These are phyloP conservation scores for Hordeum pubiflorum DNA, from an alignment of 202 grass and related monocot species.

Conservation along the genomic window DNA sequence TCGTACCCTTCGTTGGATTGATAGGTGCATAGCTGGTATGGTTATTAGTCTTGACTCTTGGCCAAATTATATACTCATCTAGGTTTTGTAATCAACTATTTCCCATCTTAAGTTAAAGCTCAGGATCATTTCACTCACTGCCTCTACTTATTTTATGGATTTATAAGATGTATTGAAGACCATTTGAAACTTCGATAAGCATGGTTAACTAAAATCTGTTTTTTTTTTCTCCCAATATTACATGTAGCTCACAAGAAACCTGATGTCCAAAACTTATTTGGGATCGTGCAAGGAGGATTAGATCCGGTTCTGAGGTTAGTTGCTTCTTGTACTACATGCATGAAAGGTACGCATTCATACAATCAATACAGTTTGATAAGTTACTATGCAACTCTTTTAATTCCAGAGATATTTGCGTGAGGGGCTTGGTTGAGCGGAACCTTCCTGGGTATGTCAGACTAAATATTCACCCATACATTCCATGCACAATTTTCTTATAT, in stretches of 20 bases:
- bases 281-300: constrained; percentile 97
- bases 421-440: constrained; percentile 80
- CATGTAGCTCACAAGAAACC: constrained; percentile 91
- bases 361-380: constrained; percentile 9
- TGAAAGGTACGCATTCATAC: background rate
- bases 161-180: background rate
- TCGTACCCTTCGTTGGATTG: constrained; percentile 91
- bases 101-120: constrained; percentile 2
- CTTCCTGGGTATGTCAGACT: constrained; percentile 65
- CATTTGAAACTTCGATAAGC: constrained; percentile 4
- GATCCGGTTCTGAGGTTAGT: constrained; percentile 85
- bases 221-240: constrained; percentile 31
- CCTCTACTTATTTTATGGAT: constrained; percentile 1
- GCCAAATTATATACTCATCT: background rate
- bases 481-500: background rate
- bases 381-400: constrained; percentile 16
- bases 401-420: constrained; percentile 86
- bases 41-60: constrained; percentile 8
- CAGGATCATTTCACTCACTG: background rate
- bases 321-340: constrained; percentile 10
- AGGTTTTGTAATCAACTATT: background rate
- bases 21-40: constrained; percentile 95
- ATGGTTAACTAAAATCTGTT: constrained; percentile 19
- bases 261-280: constrained; percentile 89
- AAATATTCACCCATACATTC: background rate